phyloP scores from a whole-genome alignment of 1,139 yeast genomes.

The Hemisphaericaspora xylanilytica region DNA sequence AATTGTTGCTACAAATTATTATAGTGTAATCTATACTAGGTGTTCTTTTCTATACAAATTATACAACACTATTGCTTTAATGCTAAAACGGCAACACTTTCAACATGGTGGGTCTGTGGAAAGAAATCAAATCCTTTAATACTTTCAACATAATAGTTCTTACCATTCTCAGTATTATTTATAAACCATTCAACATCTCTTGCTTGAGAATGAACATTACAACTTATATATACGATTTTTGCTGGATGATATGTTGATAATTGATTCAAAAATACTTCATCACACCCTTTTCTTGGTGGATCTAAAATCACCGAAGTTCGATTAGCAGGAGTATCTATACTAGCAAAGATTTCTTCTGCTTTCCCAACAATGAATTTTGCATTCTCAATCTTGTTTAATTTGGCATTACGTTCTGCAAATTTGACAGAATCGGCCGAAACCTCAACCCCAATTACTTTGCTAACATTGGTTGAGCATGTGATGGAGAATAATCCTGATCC shows the following conservation, averaged over 20 bases:
- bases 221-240: constrained; percentile 85
- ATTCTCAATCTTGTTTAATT: constrained; percentile 67
- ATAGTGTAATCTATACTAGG: too few species aligned
- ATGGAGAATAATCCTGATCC: constrained; percentile 94
- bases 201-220: constrained; percentile 98
- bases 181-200: constrained; percentile 86
- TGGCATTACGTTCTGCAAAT: constrained; percentile 82
- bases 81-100: constrained; percentile 81
- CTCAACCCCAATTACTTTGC: constrained; percentile 88
- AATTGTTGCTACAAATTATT: too few species aligned
- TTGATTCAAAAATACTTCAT: constrained; percentile 80
- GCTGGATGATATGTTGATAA: constrained; percentile 80
- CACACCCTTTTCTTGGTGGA: constrained; percentile 98
- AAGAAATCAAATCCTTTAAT: constrained; percentile 94
- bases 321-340: constrained; percentile 65
- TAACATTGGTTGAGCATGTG: constrained; percentile 76
- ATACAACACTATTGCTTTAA: constrained; percentile 13
- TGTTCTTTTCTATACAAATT: too few species aligned
- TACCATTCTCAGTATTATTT: constrained; percentile 61
- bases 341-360: constrained; percentile 84
- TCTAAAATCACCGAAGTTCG: constrained; percentile 89
- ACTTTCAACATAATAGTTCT: constrained; percentile 67
- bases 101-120: constrained; percentile 98
- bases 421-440: constrained; percentile 88
- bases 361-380: constrained; percentile 87